phyloP scores from a whole-genome alignment of 2,329 filamentous ascomycete genomes.

The Alternaria sp. region DNA sequence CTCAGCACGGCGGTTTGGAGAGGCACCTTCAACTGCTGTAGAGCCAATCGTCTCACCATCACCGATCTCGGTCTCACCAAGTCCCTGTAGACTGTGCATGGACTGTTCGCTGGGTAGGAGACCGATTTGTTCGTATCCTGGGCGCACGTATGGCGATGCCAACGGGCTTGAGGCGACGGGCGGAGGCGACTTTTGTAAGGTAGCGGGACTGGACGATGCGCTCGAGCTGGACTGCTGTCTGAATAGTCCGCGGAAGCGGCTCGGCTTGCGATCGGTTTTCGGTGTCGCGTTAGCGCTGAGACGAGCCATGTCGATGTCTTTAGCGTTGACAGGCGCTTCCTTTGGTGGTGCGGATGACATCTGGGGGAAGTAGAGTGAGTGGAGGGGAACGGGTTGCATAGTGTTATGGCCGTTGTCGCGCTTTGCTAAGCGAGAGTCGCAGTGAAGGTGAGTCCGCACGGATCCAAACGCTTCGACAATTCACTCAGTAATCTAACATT shows the following conservation, averaged over 20 bases:
- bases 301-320: slow-evolving; percentile 8
- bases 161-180: not conserved
- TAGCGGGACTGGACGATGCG: not conserved
- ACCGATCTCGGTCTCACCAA: not conserved
- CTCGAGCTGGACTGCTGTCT: slow-evolving; percentile 1
- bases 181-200: not conserved
- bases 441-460: not conserved
- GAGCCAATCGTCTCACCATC: not conserved
- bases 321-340: too few species aligned
- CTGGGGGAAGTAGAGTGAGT: not conserved
- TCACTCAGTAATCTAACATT: not conserved
- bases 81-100: not conserved
- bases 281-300: slow-evolving; percentile 12
- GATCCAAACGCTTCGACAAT: not conserved
- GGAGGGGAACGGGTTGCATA: not conserved
- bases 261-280: slow-evolving; percentile 7
- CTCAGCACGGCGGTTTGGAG: not conserved
- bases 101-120: slow-evolving; percentile 13
- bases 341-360: not conserved
- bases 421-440: not conserved
- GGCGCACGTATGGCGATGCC: slow-evolving; percentile 2
- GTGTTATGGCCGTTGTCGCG: not conserved
- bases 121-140: slow-evolving; percentile 12
- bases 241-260: slow-evolving; percentile 17
- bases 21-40: not conserved